Conservation (phyloP, 495 filamentous ascomycete genomes). For the Lindgomyces ingoldianus region DNA sequence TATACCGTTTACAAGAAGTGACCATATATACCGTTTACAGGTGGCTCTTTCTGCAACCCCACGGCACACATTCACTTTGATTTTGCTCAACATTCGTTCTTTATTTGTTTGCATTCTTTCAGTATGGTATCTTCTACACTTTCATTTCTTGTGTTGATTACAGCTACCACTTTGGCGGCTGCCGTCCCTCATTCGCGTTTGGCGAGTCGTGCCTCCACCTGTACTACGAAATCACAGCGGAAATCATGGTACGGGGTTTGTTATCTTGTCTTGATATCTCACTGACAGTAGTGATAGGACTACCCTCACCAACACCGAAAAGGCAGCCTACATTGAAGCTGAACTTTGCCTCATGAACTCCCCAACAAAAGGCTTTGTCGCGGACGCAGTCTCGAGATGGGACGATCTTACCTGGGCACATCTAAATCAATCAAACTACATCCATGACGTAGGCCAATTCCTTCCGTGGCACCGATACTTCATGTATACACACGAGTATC, state of each 20-base stretch:
- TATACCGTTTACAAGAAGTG: no score
- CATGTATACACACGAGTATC: constrained; percentile 41
- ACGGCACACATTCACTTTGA: no score
- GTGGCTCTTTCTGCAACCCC: no score
- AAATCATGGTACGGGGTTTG: neutral
- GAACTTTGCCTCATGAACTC: constrained; percentile 50
- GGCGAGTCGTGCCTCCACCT: neutral
- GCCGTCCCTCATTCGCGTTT: neutral
- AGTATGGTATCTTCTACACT: no score
- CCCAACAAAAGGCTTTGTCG: constrained; percentile 40
- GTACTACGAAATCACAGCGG: neutral
- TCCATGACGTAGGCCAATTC: constrained; percentile 38
- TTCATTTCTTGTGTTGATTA: neutral
- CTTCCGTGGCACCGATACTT: constrained; percentile 45
- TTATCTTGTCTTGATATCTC: neutral
- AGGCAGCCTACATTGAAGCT: constrained; percentile 48
- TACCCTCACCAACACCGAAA: constrained; percentile 45
- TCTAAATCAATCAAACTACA: neutral
- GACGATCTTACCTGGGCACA: constrained; percentile 46
- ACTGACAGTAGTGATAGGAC: constrained; percentile 36
- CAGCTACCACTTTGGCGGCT: neutral
- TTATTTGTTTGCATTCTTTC: no score
- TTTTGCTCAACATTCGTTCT: no score
- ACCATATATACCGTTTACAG: no score
- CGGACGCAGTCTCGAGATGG: constrained; percentile 45